Evolutionary conservation across 2,329 filamentous ascomycete species (phyloP), one percentile per base, ranked within the genome.

Genomic region (Cyphellophora attinorum): DNA sequence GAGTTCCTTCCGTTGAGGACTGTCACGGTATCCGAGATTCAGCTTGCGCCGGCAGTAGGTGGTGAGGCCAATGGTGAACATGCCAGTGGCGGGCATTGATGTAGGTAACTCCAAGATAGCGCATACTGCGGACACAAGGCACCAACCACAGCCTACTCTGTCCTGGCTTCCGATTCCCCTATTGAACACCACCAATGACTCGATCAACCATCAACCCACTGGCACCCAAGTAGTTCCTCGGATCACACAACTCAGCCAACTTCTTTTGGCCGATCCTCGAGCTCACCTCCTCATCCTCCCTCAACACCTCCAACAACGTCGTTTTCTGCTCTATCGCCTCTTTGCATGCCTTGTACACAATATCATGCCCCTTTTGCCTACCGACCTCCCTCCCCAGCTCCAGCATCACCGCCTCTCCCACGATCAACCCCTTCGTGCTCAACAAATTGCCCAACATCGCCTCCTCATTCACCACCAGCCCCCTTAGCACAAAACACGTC

Each of bases 321-420:
- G 46, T 53, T 11, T 60, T 51, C 12, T 52, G 57, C 44, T 71
- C 67, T 34, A 68, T 69, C 28, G 61, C 62, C 41, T 59, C 54
- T 40, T 61, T 63, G 46, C 71, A 76, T 2, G 68, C 68, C 40
- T 64, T 62, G 31, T 75, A 75, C 2, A 75, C 69, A 23, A 72
- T 56, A 44, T 74, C 70, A 49, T 74, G 71, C 2, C 70, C 70
- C 12, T 61, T 57, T 39, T 70, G 67, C 11, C 71, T 57, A 6
- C 71, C 70, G 27, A 70, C 53, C 51, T 64, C 55, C 11, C 61
- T 59, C n/a, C 69, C 72, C 32, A 75, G 56, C 2, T 61, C 65
- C 72, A 75, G 74, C 70, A 75, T 74, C n/a, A 75, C 67, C 2
- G 71, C 69, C 53, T 75, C 72, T 0, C 61, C 70, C 10, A 74